These are phyloP conservation scores for Penicillium cosmopolitanum DNA, from an alignment of 495 filamentous ascomycete species.

Conservation along the genomic window DNA sequence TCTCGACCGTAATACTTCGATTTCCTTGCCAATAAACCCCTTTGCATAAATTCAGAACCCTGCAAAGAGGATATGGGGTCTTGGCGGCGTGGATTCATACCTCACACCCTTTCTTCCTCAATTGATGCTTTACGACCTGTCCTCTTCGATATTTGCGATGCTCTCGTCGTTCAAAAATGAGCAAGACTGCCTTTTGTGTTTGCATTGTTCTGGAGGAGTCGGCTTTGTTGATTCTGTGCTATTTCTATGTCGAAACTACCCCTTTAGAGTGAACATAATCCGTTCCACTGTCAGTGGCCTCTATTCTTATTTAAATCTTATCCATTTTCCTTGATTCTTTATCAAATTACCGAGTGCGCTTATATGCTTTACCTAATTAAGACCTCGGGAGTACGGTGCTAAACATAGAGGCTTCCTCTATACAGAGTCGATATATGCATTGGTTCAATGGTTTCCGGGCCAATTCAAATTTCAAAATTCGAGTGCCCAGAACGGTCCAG, in stretches of 20 bases:
- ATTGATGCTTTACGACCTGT: slow-evolving; percentile 18
- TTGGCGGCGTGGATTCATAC: neutral
- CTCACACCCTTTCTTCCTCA: neutral
- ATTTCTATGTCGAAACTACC: slow-evolving; percentile 3
- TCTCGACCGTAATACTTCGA: no score
- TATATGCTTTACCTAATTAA: no score
- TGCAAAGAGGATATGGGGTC: neutral
- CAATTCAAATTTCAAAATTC: no score
- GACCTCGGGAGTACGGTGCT: no score
- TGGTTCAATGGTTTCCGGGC: no score
- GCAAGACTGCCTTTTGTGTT: neutral
- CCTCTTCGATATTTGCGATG: slow-evolving; percentile 5
- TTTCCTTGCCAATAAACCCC: no score
- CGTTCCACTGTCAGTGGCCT: neutral
- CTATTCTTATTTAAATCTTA: neutral
- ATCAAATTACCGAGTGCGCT: neutral
- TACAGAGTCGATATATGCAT: no score
- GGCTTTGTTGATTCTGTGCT: slow-evolving; percentile 9
- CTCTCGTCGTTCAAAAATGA: neutral
- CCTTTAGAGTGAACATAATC: slow-evolving; percentile 17
- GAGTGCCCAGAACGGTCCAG: no score
- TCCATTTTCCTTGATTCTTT: neutral
- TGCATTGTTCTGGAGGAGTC: neutral
- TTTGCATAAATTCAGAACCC: no score
- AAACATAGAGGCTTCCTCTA: no score